Conservation (phyloP, 805 yeast genomes). For the Candida koratica region DNA sequence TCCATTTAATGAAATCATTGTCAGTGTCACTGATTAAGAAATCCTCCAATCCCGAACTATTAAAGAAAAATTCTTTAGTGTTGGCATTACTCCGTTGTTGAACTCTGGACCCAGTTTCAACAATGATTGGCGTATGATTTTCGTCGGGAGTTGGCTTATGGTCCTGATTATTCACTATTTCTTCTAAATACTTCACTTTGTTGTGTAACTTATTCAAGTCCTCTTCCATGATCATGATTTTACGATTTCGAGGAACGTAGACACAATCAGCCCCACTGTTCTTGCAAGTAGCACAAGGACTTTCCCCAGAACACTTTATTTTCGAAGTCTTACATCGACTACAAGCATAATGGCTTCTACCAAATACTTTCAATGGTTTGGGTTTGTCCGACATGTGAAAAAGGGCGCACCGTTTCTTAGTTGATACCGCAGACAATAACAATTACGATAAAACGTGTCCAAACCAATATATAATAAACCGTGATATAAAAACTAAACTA, state of each 20-base stretch:
- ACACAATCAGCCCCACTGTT: constrained; percentile 31
- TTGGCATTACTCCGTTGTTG: constrained; percentile 14
- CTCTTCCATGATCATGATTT: constrained; percentile 41
- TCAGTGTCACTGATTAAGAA: constrained; percentile 26
- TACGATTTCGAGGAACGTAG: constrained; percentile 38
- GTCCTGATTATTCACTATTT: constrained; percentile 1
- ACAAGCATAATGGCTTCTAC: constrained; percentile 42
- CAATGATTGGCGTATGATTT: background rate
- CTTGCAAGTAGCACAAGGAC: constrained; percentile 40
- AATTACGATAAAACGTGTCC: too few relatives aligned
- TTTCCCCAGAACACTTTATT: constrained; percentile 40
- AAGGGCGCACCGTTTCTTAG: too few relatives aligned
- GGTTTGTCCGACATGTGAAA: constrained; percentile 16
- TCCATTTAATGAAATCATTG: constrained; percentile 23
- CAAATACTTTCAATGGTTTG: constrained; percentile 38
- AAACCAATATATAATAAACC: too few relatives aligned
- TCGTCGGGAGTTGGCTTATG: background rate
- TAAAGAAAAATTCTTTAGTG: constrained; percentile 13
- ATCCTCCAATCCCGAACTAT: constrained; percentile 18
- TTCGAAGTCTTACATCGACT: constrained; percentile 39
- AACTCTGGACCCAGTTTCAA: background rate
- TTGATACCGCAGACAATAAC: too few relatives aligned
- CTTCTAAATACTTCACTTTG: constrained; percentile 28
- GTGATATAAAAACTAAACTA: too few relatives aligned
- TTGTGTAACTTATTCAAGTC: constrained; percentile 35